These are phyloP conservation scores for Sporothrix protearum DNA, from an alignment of 2,329 filamentous ascomycete species.

Conservation along the genomic window DNA sequence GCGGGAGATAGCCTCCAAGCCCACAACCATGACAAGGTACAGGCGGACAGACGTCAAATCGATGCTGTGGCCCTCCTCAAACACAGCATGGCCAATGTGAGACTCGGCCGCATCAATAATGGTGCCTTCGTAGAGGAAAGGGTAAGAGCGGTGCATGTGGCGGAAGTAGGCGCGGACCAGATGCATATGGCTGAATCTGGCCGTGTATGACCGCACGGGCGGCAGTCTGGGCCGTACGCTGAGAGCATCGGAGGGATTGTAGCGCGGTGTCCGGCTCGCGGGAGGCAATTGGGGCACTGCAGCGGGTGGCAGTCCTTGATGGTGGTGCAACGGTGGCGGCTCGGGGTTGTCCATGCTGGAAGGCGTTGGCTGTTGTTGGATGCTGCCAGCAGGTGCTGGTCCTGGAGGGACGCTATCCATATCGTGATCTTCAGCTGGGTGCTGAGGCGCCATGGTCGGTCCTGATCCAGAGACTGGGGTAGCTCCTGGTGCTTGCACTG, in stretches of 20 bases:
- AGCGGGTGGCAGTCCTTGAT: neutral
- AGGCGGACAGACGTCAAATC: conserved; percentile 38
- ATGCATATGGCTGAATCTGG: conserved; percentile 17
- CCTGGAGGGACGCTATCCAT: neutral
- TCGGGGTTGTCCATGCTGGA: conserved; percentile 15
- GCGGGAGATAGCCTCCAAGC: conserved; percentile 42
- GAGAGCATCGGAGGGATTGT: neutral
- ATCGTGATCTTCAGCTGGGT: neutral
- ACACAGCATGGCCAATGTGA: conserved; percentile 6
- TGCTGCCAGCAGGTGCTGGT: neutral
- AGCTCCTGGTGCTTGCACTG: neutral
- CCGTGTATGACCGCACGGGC: conserved; percentile 13
- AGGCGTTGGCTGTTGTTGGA: conserved; percentile 15
- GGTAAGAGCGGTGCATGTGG: conserved; percentile 45
- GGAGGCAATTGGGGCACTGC: neutral
- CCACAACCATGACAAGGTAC: conserved; percentile 46
- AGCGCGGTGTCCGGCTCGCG: neutral
- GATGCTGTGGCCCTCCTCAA: conserved; percentile 28
- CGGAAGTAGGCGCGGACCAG: conserved; percentile 46
- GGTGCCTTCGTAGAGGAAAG: conserved; percentile 41
- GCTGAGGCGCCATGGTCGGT: neutral
- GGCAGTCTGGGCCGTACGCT: conserved; percentile 3
- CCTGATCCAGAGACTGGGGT: neutral
- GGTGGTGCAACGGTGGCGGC: neutral
- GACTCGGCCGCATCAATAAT: conserved; percentile 37